Evolutionary conservation across 1,284 basidiomycete genomes (phyloP), one percentile per base, ranked within the genome.

Genomic region (Ceraceosorus guamensis): DNA sequence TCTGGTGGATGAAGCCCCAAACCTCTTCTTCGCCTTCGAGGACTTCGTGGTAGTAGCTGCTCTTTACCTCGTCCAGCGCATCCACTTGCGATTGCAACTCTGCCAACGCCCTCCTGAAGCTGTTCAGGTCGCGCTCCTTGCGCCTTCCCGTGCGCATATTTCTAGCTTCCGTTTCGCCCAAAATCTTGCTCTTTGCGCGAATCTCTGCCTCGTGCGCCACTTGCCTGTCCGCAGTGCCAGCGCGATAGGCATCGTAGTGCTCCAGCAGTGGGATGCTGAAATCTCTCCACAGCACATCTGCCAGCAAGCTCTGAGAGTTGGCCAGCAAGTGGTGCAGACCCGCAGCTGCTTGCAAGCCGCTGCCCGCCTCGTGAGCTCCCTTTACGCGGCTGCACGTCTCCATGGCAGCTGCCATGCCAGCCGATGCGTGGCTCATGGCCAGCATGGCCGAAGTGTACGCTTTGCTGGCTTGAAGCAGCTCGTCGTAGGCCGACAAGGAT

Each of bases 11-110:
- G 13, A 85, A 84, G 67, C 90, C 84, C 92, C 92, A 96, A 5
- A 89, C 85, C 78, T 91, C 86, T 68, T 93, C 89, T 78, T 96
- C 91, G 63, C 90, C 89, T 57, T 90, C 88, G 53, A 92, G 79
- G 53, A 93, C 91, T 66, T 92, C 87, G 63, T 78, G 83, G 73
- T 91, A 91, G 77, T 91, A 88, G 8, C 82, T 80, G 3, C 79
- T 82, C 71, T 90, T 91, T 61, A 90, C 79, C 61, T 84, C 84
- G 74, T 91, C 89, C 14, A 91, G 80, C 54, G 88, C 88, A 66
- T 91, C 87, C 0, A 96, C 90, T 76, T 93, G 90, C 43, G 84
- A 81, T 70, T 96, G 91, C 39, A 96, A 79, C 16, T 91, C 82
- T 10, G 63, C 61, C 10, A 75, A 62, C 30, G 71, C 71, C 11